Conservation (phyloP, 2,329 filamentous ascomycete genomes). For the Furcasterigmium furcatum region DNA sequence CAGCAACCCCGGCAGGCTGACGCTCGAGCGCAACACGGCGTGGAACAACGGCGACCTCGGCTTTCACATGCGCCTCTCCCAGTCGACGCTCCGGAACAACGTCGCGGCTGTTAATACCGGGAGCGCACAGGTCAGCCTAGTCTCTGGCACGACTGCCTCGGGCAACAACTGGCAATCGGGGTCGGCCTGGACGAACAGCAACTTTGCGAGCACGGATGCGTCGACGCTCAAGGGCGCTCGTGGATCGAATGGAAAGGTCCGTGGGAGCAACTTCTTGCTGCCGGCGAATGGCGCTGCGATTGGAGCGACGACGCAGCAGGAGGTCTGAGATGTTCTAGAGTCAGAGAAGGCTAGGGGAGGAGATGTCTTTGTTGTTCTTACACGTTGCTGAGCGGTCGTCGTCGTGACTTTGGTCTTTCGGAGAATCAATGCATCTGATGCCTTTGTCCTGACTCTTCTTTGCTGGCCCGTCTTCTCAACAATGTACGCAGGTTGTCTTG, state of each 20-base stretch:
- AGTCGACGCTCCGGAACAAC: slow-evolving; percentile 30
- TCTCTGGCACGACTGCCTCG: slow-evolving; percentile 18
- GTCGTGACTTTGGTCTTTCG: too few relatives aligned
- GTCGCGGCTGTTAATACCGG: slow-evolving; percentile 31
- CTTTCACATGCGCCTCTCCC: slow-evolving; percentile 31
- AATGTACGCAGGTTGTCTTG: too few relatives aligned
- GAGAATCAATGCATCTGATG: too few relatives aligned
- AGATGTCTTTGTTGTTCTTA: too few relatives aligned
- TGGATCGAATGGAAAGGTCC: slow-evolving; percentile 29
- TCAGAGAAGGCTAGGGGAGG: too few relatives aligned
- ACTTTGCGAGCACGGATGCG: slow-evolving; percentile 31
- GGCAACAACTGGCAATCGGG: slow-evolving; percentile 38
- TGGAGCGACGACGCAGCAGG: slow-evolving; percentile 26
- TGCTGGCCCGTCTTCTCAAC: too few relatives aligned
- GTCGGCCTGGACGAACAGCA: slow-evolving; percentile 32
- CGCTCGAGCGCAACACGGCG: slow-evolving; percentile 38
- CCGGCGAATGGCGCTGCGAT: slow-evolving; percentile 29
- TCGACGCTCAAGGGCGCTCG: slow-evolving; percentile 29
- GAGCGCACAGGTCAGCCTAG: slow-evolving; percentile 17
- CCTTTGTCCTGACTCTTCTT: too few relatives aligned
- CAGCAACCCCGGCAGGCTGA: slow-evolving; percentile 34
- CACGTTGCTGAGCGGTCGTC: too few relatives aligned
- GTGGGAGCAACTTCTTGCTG: slow-evolving; percentile 34
- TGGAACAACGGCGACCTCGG: slow-evolving; percentile 41
- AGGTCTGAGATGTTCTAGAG: not conserved